Conservation (phyloP, 495 filamentous ascomycete genomes). For the Aspergillus kassunensis region DNA sequence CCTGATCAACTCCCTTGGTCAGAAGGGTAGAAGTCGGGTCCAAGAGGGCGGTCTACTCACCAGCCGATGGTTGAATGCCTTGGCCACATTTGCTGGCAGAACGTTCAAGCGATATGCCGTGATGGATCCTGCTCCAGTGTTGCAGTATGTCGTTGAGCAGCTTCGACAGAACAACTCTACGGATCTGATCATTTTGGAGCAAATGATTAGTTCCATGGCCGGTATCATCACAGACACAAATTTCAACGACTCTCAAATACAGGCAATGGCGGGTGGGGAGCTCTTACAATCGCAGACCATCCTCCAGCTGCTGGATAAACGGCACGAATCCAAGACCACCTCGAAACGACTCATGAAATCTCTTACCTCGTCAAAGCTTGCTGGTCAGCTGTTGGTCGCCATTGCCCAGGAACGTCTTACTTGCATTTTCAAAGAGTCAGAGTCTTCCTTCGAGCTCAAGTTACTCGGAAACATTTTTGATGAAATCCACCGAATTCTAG, state of each 20-base stretch:
- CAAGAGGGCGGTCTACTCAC: conserved; percentile 83
- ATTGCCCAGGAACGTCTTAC: conserved; percentile 85
- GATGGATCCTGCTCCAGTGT: conserved; percentile 79
- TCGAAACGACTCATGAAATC: conserved; percentile 75
- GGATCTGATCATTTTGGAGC: conserved; percentile 82
- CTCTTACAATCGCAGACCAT: conserved; percentile 74
- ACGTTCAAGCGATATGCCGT: conserved; percentile 75
- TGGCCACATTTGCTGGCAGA: conserved; percentile 81
- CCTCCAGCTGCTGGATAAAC: conserved; percentile 70
- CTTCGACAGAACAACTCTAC: conserved; percentile 74
- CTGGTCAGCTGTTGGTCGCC: conserved; percentile 74
- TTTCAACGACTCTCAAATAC: conserved; percentile 81
- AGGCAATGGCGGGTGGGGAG: conserved; percentile 82
- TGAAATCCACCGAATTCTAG: conserved; percentile 77
- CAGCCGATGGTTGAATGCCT: conserved; percentile 80
- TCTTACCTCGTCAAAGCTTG: conserved; percentile 65
- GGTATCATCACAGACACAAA: conserved; percentile 81
- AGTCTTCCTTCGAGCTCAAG: conserved; percentile 70
- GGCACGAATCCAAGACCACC: conserved; percentile 62
- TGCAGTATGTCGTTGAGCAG: conserved; percentile 85
- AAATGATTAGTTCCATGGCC: conserved; percentile 85
- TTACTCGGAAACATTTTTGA: conserved; percentile 81
- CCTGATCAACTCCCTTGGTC: conserved; percentile 73
- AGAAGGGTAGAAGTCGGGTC: conserved; percentile 69
- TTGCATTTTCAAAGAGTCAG: conserved; percentile 66